Evolutionary conservation across 139 green algal genomes (phyloP), one percentile per base, ranked within the genome.

Genomic region (Chlamydomonas schloesseri): DNA sequence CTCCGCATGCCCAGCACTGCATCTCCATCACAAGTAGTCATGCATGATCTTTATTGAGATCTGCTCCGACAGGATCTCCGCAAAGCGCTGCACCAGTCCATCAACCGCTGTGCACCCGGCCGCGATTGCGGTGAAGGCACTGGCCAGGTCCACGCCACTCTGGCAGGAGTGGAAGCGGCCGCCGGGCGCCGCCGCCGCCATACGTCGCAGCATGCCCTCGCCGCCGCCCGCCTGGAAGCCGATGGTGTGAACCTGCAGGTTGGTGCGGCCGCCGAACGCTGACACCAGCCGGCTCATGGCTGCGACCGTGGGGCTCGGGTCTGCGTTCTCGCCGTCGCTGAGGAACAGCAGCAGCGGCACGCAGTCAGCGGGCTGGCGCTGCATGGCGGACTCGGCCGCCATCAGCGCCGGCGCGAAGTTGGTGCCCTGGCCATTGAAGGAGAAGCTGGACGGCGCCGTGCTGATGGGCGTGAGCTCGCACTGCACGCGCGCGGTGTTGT

Each of bases 181-280:
- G 36, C 67, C 62, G n/a, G 58, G 77, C 33, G 37, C 47, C 0
- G 10, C 21, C 29, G 26, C 20, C 13, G 89, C 89, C 89, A 93
- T 88, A 3, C 84, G 29, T 31, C 86, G 62, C 60, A 93, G 82
- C 62, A 81, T 55, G 24, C 42, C 34, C 15, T 71, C 47, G 26
- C 68, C 82, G 68, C 46, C 33, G 71, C 87, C 82, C 15, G 73
- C 73, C 73, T 80, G 73, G 87, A 93, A 91, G 15, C 83, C 89
- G 47, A 93, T 85, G 31, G 87, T 93, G 65, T 93, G 89, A 42
- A 93, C 81, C 64, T 88, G 76, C 70, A 93, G 71, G 60, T 89
- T 90, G 26, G 53, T 42, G 42, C 37, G 67, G 29, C 64, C 15
- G 36, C 73, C 71, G 33, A 33, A 82, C 17, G 26, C 21, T 20